Evolutionary conservation across 2,329 filamentous ascomycete genomes (phyloP), one percentile per base, ranked within the genome.

Genomic region (Claviceps lovelessii): DNA sequence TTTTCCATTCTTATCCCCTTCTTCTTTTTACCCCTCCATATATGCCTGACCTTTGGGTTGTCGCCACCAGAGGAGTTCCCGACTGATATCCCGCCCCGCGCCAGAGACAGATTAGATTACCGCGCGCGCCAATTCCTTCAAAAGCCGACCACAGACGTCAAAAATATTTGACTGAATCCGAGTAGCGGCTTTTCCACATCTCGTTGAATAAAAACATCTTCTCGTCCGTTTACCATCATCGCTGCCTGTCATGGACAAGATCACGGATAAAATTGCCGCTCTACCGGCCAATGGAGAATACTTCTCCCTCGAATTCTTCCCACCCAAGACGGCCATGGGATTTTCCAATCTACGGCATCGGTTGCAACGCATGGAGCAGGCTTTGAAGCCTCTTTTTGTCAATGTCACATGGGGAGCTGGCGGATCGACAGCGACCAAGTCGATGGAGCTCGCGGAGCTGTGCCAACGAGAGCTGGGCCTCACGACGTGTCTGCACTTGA

Each of bases 221-320:
- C 41, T 51, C 39, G 17, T 51, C 23, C 28, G 8, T 7, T 47
- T 23, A 6, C 3, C 31, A 28, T 35, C 19, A n/a, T 39, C 8
- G 3, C 50, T 6, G 15, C 42, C 61, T 10, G 57, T 55, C 58
- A 88, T 88, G 84, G 85, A 90, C 74, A 93, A 88, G 73, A 90
- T 96, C 67, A 95, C 89, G 59, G 86, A 94, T 77, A 95, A 95
- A 77, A 91, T 97, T 67, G 87, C 88, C 72, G 88, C 89, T 58
- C 74, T 98, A 73, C 87, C 88, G 69, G 80, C 85, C 60, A 82
- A 88, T 70, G 80, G 81, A 60, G 83, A 80, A 68, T 97, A 93
- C 76, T 95, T 95, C 73, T 97, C 93, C 50, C 85, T 97, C 71
- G 93, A 98, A 74, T 98, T 98, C 81, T 98, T 98, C 74, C 93